A percentile compares a stretch with the other conserved stretches of the same genome.
Conservation (phyloP, 1,139 yeast species). For the Sugiyamaella pinicola region DNA sequence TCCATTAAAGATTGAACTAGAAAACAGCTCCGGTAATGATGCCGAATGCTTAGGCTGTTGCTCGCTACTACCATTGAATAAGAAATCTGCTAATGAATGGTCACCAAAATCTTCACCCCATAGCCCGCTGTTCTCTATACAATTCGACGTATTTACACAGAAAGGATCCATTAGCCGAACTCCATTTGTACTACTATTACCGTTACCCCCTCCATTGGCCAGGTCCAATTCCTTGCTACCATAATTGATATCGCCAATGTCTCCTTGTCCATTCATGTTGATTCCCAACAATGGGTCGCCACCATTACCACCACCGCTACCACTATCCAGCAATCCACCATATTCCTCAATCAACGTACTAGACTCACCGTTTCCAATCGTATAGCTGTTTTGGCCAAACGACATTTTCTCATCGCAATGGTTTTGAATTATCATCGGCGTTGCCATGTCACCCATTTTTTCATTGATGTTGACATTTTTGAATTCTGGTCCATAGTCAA, state of each 20-base stretch:
- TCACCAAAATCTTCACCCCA: slow-evolving; percentile 2
- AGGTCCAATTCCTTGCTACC: background rate
- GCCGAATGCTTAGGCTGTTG: slow-evolving; percentile 7
- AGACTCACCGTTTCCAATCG: background rate
- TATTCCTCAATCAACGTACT: slow-evolving; percentile 6
- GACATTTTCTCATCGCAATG: background rate
- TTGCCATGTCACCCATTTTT: background rate
- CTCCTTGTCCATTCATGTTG: background rate
- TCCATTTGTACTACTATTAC: background rate
- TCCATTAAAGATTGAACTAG: background rate
- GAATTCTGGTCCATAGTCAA: background rate
- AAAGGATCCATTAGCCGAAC: background rate
- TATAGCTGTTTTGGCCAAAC: background rate
- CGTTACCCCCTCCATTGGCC: background rate
- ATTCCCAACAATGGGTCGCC: background rate
- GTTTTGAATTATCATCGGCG: background rate
- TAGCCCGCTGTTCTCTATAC: background rate
- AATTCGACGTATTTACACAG: background rate
- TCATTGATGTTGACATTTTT: background rate
- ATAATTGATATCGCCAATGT: background rate
- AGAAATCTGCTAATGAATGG: slow-evolving; percentile 12
- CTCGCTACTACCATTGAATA: slow-evolving; percentile 8
- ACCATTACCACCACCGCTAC: background rate
- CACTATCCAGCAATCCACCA: background rate
- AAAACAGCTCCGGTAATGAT: slow-evolving; percentile 12